phyloP scores from a whole-genome alignment of 768 basidiomycete species.

The Antrodiella citrinella region DNA sequence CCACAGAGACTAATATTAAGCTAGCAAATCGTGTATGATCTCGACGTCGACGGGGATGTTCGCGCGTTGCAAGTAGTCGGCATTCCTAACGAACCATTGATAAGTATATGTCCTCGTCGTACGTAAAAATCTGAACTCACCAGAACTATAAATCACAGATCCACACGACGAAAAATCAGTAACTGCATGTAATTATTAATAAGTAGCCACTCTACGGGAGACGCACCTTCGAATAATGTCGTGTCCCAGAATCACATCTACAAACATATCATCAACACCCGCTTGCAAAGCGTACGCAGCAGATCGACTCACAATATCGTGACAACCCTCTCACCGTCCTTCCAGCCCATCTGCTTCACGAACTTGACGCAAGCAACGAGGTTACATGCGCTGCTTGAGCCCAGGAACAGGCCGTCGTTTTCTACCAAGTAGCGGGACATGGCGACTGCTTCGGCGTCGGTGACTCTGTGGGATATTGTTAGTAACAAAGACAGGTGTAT shows the following conservation, averaged over 20 bases:
- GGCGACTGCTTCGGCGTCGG: conserved; percentile 88
- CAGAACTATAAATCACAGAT: conserved; percentile 47
- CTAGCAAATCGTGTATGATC: conserved; percentile 33
- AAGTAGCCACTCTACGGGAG: neutral
- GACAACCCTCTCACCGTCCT: conserved; percentile 62
- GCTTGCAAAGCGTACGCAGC: neutral
- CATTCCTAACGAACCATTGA: conserved; percentile 41
- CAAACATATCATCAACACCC: neutral
- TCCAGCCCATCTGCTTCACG: conserved; percentile 61
- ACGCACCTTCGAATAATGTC: conserved; percentile 88
- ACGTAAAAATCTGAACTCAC: conserved; percentile 24
- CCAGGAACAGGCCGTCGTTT: conserved; percentile 88
- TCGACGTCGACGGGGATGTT: conserved; percentile 33
- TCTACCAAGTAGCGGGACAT: conserved; percentile 93
- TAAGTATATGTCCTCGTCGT: too few species aligned
- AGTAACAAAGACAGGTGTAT: neutral
- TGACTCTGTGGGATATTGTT: conserved; percentile 47
- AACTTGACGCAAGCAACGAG: conserved; percentile 86
- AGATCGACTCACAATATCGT: conserved; percentile 84
- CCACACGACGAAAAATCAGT: too few species aligned
- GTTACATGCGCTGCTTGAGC: conserved; percentile 95
- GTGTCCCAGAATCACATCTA: conserved; percentile 83
- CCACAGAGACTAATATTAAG: too few species aligned
- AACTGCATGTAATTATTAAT: too few species aligned
- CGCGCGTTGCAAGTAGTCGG: conserved; percentile 37